Evolutionary conservation across 2,329 filamentous ascomycete genomes (phyloP), one percentile per base, ranked within the genome.

Genomic region (Neonectria sp.): DNA sequence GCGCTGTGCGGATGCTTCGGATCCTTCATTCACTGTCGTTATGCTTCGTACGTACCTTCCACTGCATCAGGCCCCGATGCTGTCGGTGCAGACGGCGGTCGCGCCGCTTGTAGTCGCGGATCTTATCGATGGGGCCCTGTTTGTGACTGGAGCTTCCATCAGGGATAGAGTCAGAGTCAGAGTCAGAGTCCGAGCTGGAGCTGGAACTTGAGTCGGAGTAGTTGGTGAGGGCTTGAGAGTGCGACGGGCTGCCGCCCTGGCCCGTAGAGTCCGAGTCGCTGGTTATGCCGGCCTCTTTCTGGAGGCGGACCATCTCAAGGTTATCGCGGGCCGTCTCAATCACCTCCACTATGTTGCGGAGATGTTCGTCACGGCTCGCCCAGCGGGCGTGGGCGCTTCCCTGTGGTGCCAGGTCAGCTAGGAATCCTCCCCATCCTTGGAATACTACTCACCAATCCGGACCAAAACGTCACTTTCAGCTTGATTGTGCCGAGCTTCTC

Each of bases 51-150:
- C 78, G 73, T 71, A 81, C 80, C 77, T 82, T 82, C 89, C 91
- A 94, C 80, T 94, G 92, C 92, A 94, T 94, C 46, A 92, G 76
- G 0, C 92, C 92, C 25, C 90, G 82, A 74, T 94, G 90, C 75
- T 88, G 86, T 55, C 91, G 82, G 78, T 93, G 90, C 69, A 92
- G 80, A 67, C 88, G 85, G 78, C 86, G 88, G 69, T 86, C 82
- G 71, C 90, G 83, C 64, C 85, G 83, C 75, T 86, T 89, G 76
- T 90, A 92, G 67, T 92, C 90, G 63, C 85, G 86, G 52, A 90
- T 66, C 75, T 88, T 83, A 49, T 86, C 85, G 11, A 82, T 64
- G 83, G 79, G 43, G 82, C 76, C 45, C 84, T 89, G 68, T 84
- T 81, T 69, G 80, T 84, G 31, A 74, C 79, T 71, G 13, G 71